Conservation (phyloP, 164 flowering plant genomes). For the Aristolochia contorta region DNA sequence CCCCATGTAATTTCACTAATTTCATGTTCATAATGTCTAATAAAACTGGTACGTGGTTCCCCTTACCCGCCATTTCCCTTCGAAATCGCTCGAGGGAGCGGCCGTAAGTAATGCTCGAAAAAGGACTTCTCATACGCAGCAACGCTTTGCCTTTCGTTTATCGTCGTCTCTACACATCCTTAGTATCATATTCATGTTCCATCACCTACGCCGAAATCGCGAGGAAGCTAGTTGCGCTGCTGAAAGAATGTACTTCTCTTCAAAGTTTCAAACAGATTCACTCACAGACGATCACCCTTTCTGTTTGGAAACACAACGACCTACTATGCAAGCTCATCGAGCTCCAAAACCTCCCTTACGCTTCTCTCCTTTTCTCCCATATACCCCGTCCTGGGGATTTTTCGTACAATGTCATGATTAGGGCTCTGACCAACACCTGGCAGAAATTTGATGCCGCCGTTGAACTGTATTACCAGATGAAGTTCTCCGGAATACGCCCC, state of each 20-base stretch:
- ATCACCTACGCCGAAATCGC: neutral
- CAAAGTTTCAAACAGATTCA: slow-evolving; percentile 22
- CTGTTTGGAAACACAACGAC: slow-evolving; percentile 34
- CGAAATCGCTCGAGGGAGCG: neutral
- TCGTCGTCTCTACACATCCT: neutral
- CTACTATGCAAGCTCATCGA: slow-evolving; percentile 40
- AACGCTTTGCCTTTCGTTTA: too few species aligned
- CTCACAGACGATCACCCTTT: slow-evolving; percentile 26
- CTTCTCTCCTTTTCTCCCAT: slow-evolving; percentile 37
- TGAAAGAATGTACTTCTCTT: slow-evolving; percentile 29
- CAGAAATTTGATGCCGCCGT: slow-evolving; percentile 23
- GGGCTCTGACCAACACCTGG: slow-evolving; percentile 50
- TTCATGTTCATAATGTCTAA: neutral
- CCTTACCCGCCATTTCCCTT: neutral
- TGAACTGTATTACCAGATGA: slow-evolving; percentile 35
- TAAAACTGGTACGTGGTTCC: neutral
- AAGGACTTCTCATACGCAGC: neutral
- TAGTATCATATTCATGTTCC: neutral
- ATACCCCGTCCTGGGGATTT: slow-evolving; percentile 33
- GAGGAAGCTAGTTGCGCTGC: slow-evolving; percentile 17
- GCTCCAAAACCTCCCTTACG: slow-evolving; percentile 36
- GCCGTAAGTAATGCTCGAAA: slow-evolving; percentile 1
- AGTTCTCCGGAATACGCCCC: slow-evolving; percentile 26
- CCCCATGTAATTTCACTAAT: too few species aligned
- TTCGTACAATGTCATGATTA: slow-evolving; percentile 59